phyloP scores from a whole-genome alignment of 495 filamentous ascomycete genomes.

The Xylaria longipes region DNA sequence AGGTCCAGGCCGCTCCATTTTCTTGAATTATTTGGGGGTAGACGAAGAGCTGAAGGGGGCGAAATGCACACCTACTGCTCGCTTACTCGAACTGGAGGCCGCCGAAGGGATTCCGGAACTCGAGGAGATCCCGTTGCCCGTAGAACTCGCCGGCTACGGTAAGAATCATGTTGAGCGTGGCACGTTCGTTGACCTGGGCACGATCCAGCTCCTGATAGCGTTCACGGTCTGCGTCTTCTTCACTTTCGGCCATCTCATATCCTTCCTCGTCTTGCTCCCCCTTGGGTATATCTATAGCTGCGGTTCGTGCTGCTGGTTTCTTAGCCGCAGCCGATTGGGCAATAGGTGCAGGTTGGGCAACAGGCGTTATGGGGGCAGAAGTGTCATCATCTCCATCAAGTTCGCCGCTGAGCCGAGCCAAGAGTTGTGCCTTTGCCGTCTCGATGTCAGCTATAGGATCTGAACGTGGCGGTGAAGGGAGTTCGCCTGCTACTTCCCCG shows the following conservation, averaged over 20 bases:
- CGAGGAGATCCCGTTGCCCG: slow-evolving; percentile 86
- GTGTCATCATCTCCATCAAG: neutral
- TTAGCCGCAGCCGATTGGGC: slow-evolving; percentile 25
- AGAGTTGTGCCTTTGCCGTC: slow-evolving; percentile 64
- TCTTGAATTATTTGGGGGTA: neutral
- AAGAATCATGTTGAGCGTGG: slow-evolving; percentile 88
- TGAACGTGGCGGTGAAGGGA: slow-evolving; percentile 31
- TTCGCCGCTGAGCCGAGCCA: slow-evolving; percentile 50
- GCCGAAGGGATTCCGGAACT: slow-evolving; percentile 65
- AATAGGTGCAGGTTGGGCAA: slow-evolving; percentile 32
- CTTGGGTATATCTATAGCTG: neutral
- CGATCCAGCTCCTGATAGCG: slow-evolving; percentile 29
- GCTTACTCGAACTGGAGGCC: slow-evolving; percentile 39
- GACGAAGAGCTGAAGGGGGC: neutral
- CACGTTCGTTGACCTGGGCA: slow-evolving; percentile 53
- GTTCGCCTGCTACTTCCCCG: slow-evolving; percentile 50
- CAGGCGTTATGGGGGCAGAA: slow-evolving; percentile 21
- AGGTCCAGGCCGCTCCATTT: neutral
- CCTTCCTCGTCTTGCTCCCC: slow-evolving; percentile 18
- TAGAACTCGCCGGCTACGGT: slow-evolving; percentile 89
- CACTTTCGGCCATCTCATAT: slow-evolving; percentile 36
- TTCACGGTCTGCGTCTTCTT: slow-evolving; percentile 24
- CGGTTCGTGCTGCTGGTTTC: neutral
- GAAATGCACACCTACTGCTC: slow-evolving; percentile 25
- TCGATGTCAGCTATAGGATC: slow-evolving; percentile 56